phyloP scores from a whole-genome alignment of 2,329 filamentous ascomycete genomes.

The Penicillium psychrosexuale region DNA sequence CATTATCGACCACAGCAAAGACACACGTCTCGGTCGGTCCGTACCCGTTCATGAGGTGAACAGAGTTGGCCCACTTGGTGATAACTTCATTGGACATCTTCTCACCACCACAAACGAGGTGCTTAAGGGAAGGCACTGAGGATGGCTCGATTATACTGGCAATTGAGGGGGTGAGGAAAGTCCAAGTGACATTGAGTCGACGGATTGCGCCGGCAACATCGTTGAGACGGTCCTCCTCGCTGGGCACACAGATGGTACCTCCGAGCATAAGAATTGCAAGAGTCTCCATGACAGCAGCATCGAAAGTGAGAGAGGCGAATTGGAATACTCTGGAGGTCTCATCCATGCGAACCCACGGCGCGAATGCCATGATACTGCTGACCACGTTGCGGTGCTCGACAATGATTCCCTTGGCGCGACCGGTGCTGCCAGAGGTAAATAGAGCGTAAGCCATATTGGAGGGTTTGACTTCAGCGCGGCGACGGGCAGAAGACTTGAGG shows the following conservation, averaged over 20 bases:
- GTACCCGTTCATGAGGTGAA: constrained; percentile 41
- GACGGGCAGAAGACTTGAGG: constrained; percentile 10
- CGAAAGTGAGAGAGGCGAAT: constrained; percentile 48
- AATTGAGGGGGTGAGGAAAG: constrained; percentile 47
- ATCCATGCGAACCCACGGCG: constrained; percentile 26
- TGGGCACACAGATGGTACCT: constrained; percentile 50
- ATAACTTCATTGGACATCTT: constrained; percentile 71
- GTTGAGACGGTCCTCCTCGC: constrained; percentile 46
- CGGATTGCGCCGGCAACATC: constrained; percentile 48
- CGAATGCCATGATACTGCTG: constrained; percentile 34
- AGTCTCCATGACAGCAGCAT: constrained; percentile 43
- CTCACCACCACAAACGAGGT: constrained; percentile 47
- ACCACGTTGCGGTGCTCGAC: constrained; percentile 35
- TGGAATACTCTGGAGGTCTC: constrained; percentile 36
- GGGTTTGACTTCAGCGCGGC: constrained; percentile 11
- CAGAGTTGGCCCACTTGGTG: constrained; percentile 59
- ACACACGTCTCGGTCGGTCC: constrained; percentile 39
- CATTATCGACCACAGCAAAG: constrained; percentile 30
- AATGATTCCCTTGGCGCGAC: constrained; percentile 38
- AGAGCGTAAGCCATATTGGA: constrained; percentile 35
- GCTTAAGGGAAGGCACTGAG: constrained; percentile 42
- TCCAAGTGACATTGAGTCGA: constrained; percentile 50
- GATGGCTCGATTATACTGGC: constrained; percentile 42
- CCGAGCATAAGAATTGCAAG: constrained; percentile 42
- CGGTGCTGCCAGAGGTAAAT: constrained; percentile 40